A percentile compares a stretch with the other conserved stretches of the same genome.
phyloP scores from a whole-genome alignment of 2,329 filamentous ascomycete species.

The Trichoderma koningiopsis region DNA sequence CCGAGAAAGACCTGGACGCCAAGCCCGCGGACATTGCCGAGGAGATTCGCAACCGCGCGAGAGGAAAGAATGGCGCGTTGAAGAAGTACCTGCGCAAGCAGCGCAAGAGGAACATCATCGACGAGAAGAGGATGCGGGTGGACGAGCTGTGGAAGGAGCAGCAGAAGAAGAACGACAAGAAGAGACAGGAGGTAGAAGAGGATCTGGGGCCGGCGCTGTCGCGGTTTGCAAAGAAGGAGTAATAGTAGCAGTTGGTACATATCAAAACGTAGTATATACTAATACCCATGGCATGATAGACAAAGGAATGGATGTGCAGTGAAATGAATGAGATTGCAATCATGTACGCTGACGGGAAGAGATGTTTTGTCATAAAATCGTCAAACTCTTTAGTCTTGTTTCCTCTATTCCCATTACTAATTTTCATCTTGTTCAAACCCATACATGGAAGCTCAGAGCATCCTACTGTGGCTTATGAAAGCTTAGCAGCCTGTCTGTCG shows the following conservation, averaged over 20 bases:
- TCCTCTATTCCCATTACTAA: background rate
- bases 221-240: slow-evolving; percentile 77
- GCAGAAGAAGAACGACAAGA: slow-evolving; percentile 66
- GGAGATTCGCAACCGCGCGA: slow-evolving; percentile 72
- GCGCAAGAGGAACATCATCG: slow-evolving; percentile 88
- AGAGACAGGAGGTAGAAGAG: slow-evolving; percentile 63
- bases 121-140: slow-evolving; percentile 86
- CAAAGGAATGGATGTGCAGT: background rate
- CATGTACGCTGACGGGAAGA: background rate
- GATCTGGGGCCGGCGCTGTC: slow-evolving; percentile 84
- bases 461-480: background rate
- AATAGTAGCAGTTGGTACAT: slow-evolving; percentile 29
- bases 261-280: slow-evolving; percentile 24
- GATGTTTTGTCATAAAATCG: background rate
- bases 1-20: slow-evolving; percentile 78
- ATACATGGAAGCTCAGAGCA: background rate
- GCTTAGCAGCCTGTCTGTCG: background rate
- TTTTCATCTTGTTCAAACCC: background rate
- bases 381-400: slow-evolving; percentile 8
- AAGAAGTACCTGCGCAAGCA: slow-evolving; percentile 91
- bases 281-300: slow-evolving; percentile 29
- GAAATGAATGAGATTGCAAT: background rate
- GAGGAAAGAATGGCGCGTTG: slow-evolving; percentile 87
- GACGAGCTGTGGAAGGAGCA: slow-evolving; percentile 79
- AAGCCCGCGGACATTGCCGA: slow-evolving; percentile 60